phyloP scores from a whole-genome alignment of 2,329 filamentous ascomycete genomes.

The Pseudomassariella vexata region DNA sequence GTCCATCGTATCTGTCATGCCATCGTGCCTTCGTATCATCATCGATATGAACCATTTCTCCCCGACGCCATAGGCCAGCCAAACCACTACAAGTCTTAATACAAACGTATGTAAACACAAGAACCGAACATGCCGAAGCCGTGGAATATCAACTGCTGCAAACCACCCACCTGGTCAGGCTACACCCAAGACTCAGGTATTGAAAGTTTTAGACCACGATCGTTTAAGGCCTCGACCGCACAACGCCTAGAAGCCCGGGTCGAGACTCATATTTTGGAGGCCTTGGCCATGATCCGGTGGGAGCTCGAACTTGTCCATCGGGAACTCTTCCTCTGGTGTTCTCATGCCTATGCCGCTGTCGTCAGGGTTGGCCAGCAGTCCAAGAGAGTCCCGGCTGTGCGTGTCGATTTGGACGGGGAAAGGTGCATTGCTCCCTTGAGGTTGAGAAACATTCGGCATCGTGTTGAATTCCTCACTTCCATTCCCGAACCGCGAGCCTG shows the following conservation, averaged over 20 bases:
- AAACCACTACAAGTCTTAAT: not conserved
- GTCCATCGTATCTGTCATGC: constrained; percentile 3
- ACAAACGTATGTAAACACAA: constrained; percentile 2
- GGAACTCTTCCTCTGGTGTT: constrained; percentile 60
- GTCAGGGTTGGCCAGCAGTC: constrained; percentile 48
- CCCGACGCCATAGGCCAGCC: not conserved
- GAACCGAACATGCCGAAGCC: not conserved
- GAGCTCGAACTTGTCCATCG: constrained; percentile 53
- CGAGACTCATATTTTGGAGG: constrained; percentile 20
- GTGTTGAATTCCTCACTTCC: constrained; percentile 39
- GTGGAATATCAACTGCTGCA: not conserved
- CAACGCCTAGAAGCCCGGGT: constrained; percentile 6
- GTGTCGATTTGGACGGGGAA: constrained; percentile 39
- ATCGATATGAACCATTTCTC: not conserved
- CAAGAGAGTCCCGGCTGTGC: constrained; percentile 38
- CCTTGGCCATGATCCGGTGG: constrained; percentile 27
- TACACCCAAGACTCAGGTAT: too few species aligned
- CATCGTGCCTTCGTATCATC: constrained; percentile 6
- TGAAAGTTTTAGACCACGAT: not conserved
- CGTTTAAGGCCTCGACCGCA: too few species aligned
- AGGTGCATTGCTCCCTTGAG: constrained; percentile 44
- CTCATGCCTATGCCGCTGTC: constrained; percentile 72
- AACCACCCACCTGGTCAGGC: constrained; percentile 1
- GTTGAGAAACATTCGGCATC: constrained; percentile 37
- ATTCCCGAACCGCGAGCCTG: constrained; percentile 35